These are phyloP conservation scores for Mortierella sp. DNA, from an alignment of 371 early-diverging fungal species.

Conservation along the genomic window DNA sequence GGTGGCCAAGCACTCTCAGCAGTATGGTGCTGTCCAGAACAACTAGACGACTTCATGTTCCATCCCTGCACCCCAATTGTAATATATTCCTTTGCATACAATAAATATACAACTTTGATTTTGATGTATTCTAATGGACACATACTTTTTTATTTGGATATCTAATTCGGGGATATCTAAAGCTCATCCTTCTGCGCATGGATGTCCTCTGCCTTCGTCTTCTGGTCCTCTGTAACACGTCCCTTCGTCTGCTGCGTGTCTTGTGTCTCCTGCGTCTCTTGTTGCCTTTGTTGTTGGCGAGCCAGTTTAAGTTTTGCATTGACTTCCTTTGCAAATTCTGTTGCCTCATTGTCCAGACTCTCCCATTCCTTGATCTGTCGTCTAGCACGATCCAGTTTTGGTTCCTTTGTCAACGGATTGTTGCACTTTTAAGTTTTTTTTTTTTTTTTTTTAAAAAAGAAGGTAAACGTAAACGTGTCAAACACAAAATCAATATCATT, in stretches of 20 bases:
- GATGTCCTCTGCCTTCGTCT: not conserved
- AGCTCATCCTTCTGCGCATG: conserved; percentile 45
- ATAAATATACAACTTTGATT: no score
- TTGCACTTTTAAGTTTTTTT: no score
- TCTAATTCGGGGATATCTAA: conserved; percentile 3
- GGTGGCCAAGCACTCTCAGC: conserved; percentile 68
- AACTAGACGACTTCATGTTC: not conserved
- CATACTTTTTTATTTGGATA: no score
- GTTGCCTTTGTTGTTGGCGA: conserved; percentile 19
- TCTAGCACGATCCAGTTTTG: conserved; percentile 93
- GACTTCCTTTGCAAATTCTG: conserved; percentile 57
- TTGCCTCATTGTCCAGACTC: conserved; percentile 74
- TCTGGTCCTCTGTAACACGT: no score
- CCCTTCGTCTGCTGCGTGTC: not conserved
- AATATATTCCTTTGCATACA: no score
- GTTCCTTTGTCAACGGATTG: conserved; percentile 97
- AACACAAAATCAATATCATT: no score
- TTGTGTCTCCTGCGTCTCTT: not conserved
- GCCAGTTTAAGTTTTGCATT: conserved; percentile 32
- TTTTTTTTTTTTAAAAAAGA: no score
- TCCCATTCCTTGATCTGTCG: conserved; percentile 96
- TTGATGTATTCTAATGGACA: no score
- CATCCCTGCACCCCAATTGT: no score
- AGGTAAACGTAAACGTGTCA: no score
- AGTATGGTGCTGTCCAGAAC: conserved; percentile 59